These are phyloP conservation scores for Nemania abortiva DNA, from an alignment of 2,329 filamentous ascomycete species.

Conservation along the genomic window DNA sequence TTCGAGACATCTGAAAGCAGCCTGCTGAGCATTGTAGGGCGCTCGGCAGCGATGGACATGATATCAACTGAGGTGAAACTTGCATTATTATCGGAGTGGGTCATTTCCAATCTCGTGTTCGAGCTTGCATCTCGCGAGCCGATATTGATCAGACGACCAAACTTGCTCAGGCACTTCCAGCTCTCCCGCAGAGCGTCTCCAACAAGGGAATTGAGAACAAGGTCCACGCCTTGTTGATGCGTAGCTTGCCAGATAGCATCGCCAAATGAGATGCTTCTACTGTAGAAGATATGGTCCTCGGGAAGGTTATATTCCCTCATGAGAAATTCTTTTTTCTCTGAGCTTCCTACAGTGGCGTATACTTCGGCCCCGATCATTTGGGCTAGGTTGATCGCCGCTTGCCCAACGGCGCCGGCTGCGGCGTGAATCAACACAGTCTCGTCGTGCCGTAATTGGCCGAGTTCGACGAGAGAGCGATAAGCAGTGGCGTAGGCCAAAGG, in stretches of 20 bases:
- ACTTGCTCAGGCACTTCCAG: constrained; percentile 50
- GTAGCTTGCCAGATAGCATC: constrained; percentile 45
- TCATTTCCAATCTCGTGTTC: constrained; percentile 59
- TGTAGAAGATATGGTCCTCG: constrained; percentile 49
- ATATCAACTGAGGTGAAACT: constrained; percentile 62
- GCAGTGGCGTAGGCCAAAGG: constrained; percentile 48
- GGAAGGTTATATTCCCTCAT: constrained; percentile 46
- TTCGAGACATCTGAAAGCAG: constrained; percentile 48
- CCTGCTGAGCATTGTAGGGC: constrained; percentile 46
- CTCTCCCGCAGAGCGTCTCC: constrained; percentile 49
- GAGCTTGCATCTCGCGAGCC: constrained; percentile 44
- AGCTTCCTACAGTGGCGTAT: constrained; percentile 47
- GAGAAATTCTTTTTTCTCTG: constrained; percentile 49
- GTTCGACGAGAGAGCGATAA: constrained; percentile 47
- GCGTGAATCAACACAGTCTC: constrained; percentile 49
- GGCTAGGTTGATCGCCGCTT: constrained; percentile 48
- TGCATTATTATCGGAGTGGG: constrained; percentile 61
- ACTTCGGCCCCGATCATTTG: constrained; percentile 50
- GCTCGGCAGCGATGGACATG: constrained; percentile 55
- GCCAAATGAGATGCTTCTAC: constrained; percentile 46
- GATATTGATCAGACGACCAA: constrained; percentile 50
- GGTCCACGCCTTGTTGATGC: constrained; percentile 44
- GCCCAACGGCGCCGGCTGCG: constrained; percentile 48
- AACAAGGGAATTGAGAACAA: constrained; percentile 47
- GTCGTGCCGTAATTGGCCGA: constrained; percentile 46